phyloP scores from a whole-genome alignment of 495 filamentous ascomycete species.

The Gamarada debralockiae region DNA sequence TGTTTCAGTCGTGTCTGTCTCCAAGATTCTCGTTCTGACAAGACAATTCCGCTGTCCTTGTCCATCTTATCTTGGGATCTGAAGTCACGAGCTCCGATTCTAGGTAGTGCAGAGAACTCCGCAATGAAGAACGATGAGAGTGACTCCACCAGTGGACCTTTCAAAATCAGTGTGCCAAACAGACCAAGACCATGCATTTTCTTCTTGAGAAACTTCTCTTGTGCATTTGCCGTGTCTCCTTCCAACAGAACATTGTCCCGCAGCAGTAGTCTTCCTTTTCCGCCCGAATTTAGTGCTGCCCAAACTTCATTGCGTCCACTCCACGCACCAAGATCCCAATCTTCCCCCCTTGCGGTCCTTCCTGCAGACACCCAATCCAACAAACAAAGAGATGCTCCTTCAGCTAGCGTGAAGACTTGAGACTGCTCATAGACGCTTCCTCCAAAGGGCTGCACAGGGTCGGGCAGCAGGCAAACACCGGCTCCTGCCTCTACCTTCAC shows the following conservation, averaged over 20 bases:
- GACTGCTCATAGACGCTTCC: constrained; percentile 75
- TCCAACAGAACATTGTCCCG: constrained; percentile 80
- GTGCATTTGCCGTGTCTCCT: constrained; percentile 30
- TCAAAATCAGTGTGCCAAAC: constrained; percentile 79
- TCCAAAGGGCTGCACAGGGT: constrained; percentile 87
- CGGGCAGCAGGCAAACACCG: constrained; percentile 86
- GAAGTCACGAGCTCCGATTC: constrained; percentile 83
- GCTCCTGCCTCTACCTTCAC: constrained; percentile 58
- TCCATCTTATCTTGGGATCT: constrained; percentile 42
- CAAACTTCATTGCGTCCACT: constrained; percentile 84
- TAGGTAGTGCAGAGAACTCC: constrained; percentile 70
- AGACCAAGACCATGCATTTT: constrained; percentile 65
- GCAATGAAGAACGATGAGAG: constrained; percentile 67
- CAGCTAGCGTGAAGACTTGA: constrained; percentile 69
- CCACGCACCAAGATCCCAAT: constrained; percentile 79
- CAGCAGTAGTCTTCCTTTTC: constrained; percentile 57
- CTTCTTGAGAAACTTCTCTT: constrained; percentile 39
- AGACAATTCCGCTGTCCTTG: constrained; percentile 29
- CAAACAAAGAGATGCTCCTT: constrained; percentile 62
- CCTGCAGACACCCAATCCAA: constrained; percentile 93
- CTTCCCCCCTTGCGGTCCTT: constrained; percentile 80
- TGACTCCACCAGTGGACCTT: constrained; percentile 63
- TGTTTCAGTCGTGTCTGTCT: constrained; percentile 37
- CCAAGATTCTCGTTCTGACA: constrained; percentile 39
- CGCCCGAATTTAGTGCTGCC: constrained; percentile 28